A percentile compares a stretch with the other conserved stretches of the same genome.
Conservation (phyloP, 257 asterid species). For the Gentiana macrophylla region DNA sequence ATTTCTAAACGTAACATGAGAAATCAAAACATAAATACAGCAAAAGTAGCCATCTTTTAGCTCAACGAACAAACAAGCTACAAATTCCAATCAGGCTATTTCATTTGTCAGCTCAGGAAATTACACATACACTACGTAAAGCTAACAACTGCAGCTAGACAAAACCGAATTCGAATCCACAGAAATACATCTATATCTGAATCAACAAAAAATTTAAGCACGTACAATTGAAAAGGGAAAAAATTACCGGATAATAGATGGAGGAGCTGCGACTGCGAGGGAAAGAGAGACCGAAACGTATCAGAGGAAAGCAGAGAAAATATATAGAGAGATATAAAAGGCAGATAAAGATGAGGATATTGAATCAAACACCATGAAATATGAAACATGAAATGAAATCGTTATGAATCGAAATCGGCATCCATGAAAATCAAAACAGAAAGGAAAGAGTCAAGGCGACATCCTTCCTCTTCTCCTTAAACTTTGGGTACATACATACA, state of each 20-base stretch:
- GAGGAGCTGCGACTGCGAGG: constrained; percentile 3
- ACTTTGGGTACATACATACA: constrained; percentile 11
- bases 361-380: neutral
- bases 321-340: constrained; percentile 7
- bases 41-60: too few relatives aligned
- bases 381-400: neutral
- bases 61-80: too few relatives aligned
- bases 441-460: neutral
- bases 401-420: neutral
- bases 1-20: too few relatives aligned
- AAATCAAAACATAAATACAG: too few relatives aligned
- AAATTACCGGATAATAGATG: constrained; percentile 25
- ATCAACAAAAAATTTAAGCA: neutral
- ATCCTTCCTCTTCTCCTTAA: neutral
- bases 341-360: constrained; percentile 5
- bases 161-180: neutral
- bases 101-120: neutral
- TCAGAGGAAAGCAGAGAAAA: neutral
- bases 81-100: neutral
- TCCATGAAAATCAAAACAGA: neutral
- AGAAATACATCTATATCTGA: neutral
- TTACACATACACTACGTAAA: neutral
- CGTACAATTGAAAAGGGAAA: too few relatives aligned
- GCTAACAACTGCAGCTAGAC: neutral
- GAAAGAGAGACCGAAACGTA: too few relatives aligned